Base-by-base conservation (phyloP, 2,329 filamentous ascomycete species). In the Colletotrichum sp. region DNA sequence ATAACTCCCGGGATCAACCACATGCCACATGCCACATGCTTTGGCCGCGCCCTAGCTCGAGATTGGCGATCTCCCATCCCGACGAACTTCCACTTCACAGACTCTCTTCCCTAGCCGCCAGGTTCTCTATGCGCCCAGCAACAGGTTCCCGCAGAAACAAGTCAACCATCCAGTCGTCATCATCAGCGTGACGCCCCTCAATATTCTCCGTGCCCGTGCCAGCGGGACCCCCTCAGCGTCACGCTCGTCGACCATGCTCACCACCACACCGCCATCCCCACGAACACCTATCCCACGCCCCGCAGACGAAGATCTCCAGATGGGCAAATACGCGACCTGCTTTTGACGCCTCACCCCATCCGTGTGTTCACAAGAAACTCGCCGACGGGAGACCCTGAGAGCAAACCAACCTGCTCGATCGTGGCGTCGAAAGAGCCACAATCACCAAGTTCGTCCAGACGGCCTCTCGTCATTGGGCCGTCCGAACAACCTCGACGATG, bases 1-100 rank as follows among this genome's bases (percentile, higher is more conserved):
- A 77, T 77, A 77, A 74, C 76, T 77, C 66, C 76, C 76, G 76
- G n/a, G 11, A 52, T 52, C 44, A 52, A 52, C 44, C 34, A 15
- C 36, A 70, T 29, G 25, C 22, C 6, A 25, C 57, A 70, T 34
- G 30, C 22, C 8, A 30, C 57, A 30, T 70, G 52, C 30, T 65
- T 27, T 63, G 67, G 49, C 49, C 65, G 61, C 34, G 29, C 36
- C 32, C 69, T 49, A 44, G 62, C 59, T 36, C 59, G 27, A 72
- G 39, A 55, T 25, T 55, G 59, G 8, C 59, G 74, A 74, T 76
- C 64, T 69, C 29, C 65, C 64, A 32, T 34, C 44, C 27, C 39
- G 13, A n/a, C 25, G 27, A 69, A 66, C 32, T 39, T 59, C 55
- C 34, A 59, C 49, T 55, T 55, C 30, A 52, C 44, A 25, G 6